Percentiles rank a stretch among this genome's conserved stretches.
Evolutionary conservation across 2,329 filamentous ascomycete species (phyloP).

Genomic region (Aspergillus calidoustus): DNA sequence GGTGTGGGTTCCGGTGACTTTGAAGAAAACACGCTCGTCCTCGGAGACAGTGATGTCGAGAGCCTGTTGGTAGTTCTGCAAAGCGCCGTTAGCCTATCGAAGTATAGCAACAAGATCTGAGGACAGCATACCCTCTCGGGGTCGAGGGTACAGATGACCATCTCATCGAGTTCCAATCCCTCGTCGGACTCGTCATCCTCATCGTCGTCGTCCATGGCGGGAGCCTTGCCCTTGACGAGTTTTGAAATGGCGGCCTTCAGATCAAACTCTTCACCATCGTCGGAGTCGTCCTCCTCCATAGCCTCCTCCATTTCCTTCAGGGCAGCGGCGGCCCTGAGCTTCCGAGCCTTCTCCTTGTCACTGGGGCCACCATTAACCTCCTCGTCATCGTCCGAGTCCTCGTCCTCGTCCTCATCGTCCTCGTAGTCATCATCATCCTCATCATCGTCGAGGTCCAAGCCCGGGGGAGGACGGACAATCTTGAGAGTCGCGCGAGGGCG

Average conservation of each 20-base stretch:
- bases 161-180: conserved; percentile 77
- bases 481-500: conserved; percentile 84
- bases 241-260: conserved; percentile 56
- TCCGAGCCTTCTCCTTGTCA: conserved; percentile 87
- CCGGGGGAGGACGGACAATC: conserved; percentile 74
- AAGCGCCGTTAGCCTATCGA: conserved; percentile 16
- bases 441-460: conserved; percentile 60
- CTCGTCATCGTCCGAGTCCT: conserved; percentile 70
- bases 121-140: conserved; percentile 74
- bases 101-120: neutral
- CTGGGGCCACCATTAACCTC: conserved; percentile 88
- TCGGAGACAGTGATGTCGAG: conserved; percentile 91
- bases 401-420: conserved; percentile 52
- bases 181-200: conserved; percentile 63
- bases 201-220: conserved; percentile 67
- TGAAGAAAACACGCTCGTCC: conserved; percentile 89
- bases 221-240: conserved; percentile 70
- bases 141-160: conserved; percentile 94
- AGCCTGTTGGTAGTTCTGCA: conserved; percentile 89
- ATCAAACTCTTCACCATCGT: conserved; percentile 62
- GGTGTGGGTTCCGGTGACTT: conserved; percentile 85
- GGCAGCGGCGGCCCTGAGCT: conserved; percentile 77
- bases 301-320: conserved; percentile 77
- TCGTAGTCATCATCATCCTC: conserved; percentile 60
- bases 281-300: conserved; percentile 60